Percentiles rank a stretch among this genome's conserved stretches.
These are phyloP conservation scores for Poa annua DNA, from an alignment of 176 grass and related monocot genomes.

Conservation along the genomic window DNA sequence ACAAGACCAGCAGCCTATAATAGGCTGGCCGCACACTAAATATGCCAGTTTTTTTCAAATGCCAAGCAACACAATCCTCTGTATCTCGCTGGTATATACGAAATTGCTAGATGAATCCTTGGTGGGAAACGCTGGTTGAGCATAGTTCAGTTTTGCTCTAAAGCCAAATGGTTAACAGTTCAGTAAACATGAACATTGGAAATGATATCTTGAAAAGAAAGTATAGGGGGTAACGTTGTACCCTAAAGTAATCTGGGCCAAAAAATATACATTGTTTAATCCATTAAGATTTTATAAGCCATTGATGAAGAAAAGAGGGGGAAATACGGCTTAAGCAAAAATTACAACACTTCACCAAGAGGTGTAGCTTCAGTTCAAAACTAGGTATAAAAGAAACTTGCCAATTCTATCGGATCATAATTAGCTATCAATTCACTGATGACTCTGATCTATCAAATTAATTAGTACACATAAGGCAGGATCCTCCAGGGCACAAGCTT, in stretches of 20 bases:
- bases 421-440: background rate
- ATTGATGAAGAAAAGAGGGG: too few relatives aligned
- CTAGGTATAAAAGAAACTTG: background rate
- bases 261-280: too few relatives aligned
- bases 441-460: background rate
- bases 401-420: too few relatives aligned
- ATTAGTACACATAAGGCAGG: constrained; percentile 73
- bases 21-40: too few relatives aligned
- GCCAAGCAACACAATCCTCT: too few relatives aligned
- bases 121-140: background rate
- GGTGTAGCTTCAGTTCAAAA: background rate
- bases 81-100: too few relatives aligned
- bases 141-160: background rate
- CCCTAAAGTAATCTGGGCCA: too few relatives aligned
- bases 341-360: background rate
- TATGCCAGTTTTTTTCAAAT: too few relatives aligned
- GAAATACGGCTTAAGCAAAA: too few relatives aligned
- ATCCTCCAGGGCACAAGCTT: constrained; percentile 87
- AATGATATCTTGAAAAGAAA: background rate
- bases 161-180: background rate
- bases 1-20: too few relatives aligned
- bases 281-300: too few relatives aligned
- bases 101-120: too few relatives aligned
- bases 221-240: background rate
- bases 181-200: background rate